Percentiles rank a stretch among this genome's conserved stretches.
Evolutionary conservation across 495 filamentous ascomycete genomes (phyloP).

Genomic region (Lichina pygmaea): DNA sequence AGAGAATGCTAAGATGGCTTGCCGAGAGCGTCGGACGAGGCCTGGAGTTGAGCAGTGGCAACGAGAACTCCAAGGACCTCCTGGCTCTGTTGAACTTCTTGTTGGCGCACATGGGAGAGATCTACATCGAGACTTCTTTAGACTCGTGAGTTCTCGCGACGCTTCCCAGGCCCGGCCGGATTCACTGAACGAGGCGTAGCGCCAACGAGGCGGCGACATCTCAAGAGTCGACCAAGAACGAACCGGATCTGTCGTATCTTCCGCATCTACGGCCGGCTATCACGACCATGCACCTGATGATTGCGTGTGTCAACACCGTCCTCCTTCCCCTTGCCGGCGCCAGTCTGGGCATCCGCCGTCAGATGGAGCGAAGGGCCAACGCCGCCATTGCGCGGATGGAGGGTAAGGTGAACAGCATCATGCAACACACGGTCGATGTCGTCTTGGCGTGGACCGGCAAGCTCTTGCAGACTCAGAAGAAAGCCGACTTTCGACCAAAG

Average conservation of each 20-base stretch:
- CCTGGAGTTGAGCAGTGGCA: constrained; percentile 60
- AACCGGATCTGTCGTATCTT: constrained; percentile 75
- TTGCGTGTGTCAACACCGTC: constrained; percentile 67
- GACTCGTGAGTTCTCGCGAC: constrained; percentile 28
- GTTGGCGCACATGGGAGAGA: constrained; percentile 68
- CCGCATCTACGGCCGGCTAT: constrained; percentile 53
- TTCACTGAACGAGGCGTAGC: constrained; percentile 3
- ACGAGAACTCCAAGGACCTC: constrained; percentile 85
- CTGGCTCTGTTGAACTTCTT: constrained; percentile 64
- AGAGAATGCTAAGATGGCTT: constrained; percentile 94
- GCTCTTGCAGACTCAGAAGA: constrained; percentile 57
- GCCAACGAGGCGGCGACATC: constrained; percentile 45
- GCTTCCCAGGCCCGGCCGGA: not conserved
- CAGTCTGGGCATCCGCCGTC: constrained; percentile 68
- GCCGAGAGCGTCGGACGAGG: constrained; percentile 87
- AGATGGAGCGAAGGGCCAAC: constrained; percentile 68
- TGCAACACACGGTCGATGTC: constrained; percentile 67
- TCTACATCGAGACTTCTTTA: constrained; percentile 81
- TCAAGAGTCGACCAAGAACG: constrained; percentile 49
- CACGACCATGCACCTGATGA: constrained; percentile 75
- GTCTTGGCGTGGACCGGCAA: constrained; percentile 52
- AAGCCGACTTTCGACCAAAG: constrained; percentile 73
- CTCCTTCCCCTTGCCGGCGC: constrained; percentile 69
- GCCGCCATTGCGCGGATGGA: constrained; percentile 52
- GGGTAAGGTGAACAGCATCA: constrained; percentile 62